These are phyloP conservation scores for Conticribra weissflogii DNA, from an alignment of 108 stramenopile genomes.

Conservation along the genomic window DNA sequence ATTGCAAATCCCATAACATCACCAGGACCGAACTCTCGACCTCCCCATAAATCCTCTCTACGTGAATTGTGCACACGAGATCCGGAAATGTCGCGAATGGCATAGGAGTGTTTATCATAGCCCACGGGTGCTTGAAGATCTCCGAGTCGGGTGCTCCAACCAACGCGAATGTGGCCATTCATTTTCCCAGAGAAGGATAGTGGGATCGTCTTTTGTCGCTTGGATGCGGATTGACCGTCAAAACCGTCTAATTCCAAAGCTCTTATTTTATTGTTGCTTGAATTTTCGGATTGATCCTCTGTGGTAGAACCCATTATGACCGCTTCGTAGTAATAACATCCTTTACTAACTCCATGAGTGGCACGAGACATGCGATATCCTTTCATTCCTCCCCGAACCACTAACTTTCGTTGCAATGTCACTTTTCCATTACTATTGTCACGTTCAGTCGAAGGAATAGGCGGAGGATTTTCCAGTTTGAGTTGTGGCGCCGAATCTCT, in stretches of 20 bases:
- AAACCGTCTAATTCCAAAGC: no score
- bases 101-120: conserved; percentile 93
- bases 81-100: conserved; percentile 86
- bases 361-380: conserved; percentile 92
- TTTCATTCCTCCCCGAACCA: conserved; percentile 58
- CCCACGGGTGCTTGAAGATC: conserved; percentile 96
- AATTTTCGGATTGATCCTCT: conserved; percentile 40
- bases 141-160: conserved; percentile 86
- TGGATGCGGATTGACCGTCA: neutral
- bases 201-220: conserved; percentile 23
- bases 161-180: conserved; percentile 76
- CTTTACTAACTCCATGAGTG: conserved; percentile 65
- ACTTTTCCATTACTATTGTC: neutral
- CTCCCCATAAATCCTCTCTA: conserved; percentile 85
- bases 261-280: conserved; percentile 22
- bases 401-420: conserved; percentile 41
- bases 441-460: neutral
- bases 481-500: conserved; percentile 86
- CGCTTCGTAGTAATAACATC: conserved; percentile 75
- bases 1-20: conserved; percentile 95
- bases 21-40: conserved; percentile 72
- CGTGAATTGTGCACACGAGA: conserved; percentile 66
- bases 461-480: conserved; percentile 49
- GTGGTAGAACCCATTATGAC: conserved; percentile 46
- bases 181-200: neutral